Evolutionary conservation across 345 rosid genomes (phyloP).

Genomic region (Microcos paniculata): DNA sequence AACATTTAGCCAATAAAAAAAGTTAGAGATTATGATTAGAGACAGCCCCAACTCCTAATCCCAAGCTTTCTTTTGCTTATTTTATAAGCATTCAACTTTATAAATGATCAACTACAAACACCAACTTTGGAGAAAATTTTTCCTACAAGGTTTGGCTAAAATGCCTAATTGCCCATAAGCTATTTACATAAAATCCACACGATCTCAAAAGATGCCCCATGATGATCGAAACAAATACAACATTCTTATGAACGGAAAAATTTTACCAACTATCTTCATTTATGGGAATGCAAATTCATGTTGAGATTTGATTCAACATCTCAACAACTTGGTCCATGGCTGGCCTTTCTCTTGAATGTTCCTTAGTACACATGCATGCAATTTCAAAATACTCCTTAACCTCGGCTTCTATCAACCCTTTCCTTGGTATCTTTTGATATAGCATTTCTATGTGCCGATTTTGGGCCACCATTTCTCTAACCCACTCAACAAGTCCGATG

Average conservation of each 20-base stretch:
- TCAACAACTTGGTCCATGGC: conserved; percentile 48
- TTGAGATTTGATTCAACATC: conserved; percentile 20
- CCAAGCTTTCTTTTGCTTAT: too few relatives aligned
- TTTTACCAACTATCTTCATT: not conserved
- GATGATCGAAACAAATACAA: not conserved
- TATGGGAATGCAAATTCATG: not conserved
- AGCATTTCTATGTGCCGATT: conserved; percentile 55
- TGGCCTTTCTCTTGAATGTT: conserved; percentile 50
- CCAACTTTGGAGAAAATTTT: not conserved
- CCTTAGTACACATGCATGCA: conserved; percentile 54
- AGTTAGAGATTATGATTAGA: too few relatives aligned
- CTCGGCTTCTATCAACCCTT: conserved; percentile 22
- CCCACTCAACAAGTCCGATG: conserved; percentile 65
- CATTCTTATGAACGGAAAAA: not conserved
- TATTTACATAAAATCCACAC: not conserved
- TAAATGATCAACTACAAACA: not conserved
- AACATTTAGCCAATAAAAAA: not conserved
- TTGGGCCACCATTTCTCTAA: conserved; percentile 33
- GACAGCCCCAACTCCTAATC: too few relatives aligned
- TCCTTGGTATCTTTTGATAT: conserved; percentile 23
- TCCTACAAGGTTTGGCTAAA: not conserved
- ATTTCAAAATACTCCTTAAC: conserved; percentile 62
- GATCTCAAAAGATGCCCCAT: not conserved
- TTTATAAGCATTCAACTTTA: not conserved
- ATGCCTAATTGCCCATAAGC: not conserved